Evolutionary conservation across 2,329 filamentous ascomycete genomes (phyloP), one percentile per base, ranked within the genome.

Genomic region (Periconia macrospinosa): DNA sequence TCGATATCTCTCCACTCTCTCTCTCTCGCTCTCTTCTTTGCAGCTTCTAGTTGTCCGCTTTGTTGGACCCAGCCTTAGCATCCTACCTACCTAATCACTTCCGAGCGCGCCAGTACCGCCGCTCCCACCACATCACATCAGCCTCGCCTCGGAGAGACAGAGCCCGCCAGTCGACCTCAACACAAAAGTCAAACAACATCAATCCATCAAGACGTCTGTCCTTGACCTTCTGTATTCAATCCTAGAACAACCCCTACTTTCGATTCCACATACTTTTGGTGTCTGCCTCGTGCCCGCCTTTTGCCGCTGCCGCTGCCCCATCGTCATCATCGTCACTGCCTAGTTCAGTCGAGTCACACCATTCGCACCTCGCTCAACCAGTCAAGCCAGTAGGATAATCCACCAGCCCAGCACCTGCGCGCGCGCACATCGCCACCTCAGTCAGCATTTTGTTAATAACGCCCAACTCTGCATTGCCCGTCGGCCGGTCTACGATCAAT

Each of bases 21-120:
- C 6, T 82, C 83, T 50, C 85, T 83, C 33, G 15, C 33, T 37
- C 33, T 37, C 33, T 37, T 37, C 33, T 37, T n/a, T 69, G 68
- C 71, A 74, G 73, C 70, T 70, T 68, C 62, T 65, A 65, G 58
- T 65, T 62, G 63, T 68, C 65, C 65, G 56, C 56, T 58, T 64
- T 63, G 56, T 61, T 62, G 65, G 63, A 27, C 64, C 60, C 61
- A 62, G 59, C 65, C 60, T 71, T 70, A 63, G 47, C 60, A 55
- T 54, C 53, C 60, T 68, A 70, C 67, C 66, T 55, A 51, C 54
- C 56, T 55, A 52, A 53, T 62, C 60, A 50, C 58, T 50, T 60
- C 53, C 55, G 65, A 69, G 68, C 69, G 63, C 69, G 68, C 70
- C 67, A 71, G 70, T 67, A 56, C 67, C 69, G 70, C 68, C 67